These are phyloP conservation scores for Psilocybe tampanensis DNA, from an alignment of 768 basidiomycete genomes.

Conservation along the genomic window DNA sequence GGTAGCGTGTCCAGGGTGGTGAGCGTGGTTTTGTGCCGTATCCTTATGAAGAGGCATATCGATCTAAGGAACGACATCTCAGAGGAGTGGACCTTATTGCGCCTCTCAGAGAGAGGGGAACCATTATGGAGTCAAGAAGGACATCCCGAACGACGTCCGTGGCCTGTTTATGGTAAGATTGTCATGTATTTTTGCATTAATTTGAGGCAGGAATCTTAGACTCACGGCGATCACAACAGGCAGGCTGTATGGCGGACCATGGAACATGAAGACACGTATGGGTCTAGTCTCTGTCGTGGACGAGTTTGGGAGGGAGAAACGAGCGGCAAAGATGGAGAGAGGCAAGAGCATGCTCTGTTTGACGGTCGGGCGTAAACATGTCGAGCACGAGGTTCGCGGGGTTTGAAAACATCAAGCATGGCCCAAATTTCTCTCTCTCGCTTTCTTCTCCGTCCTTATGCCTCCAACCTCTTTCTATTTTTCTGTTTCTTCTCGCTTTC, in stretches of 20 bases:
- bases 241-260: background rate
- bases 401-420: conserved; percentile 12
- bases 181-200: too few relatives aligned
- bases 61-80: too few relatives aligned
- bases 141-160: too few relatives aligned
- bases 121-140: too few relatives aligned
- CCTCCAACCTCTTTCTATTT: conserved; percentile 3
- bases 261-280: background rate
- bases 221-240: background rate
- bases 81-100: too few relatives aligned
- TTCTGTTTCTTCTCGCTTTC: conserved; percentile 1
- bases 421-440: background rate
- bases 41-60: too few relatives aligned
- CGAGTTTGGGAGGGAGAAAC: background rate
- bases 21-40: background rate
- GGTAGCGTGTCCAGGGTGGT: background rate
- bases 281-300: background rate
- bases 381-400: conserved; percentile 17
- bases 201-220: background rate
- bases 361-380: conserved; percentile 11
- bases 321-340: background rate
- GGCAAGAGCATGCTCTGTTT: conserved; percentile 2
- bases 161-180: too few relatives aligned
- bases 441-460: background rate
- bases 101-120: too few relatives aligned